Evolutionary conservation across 352 stramenopile species (phyloP).

Genomic region (Aphanomyces euteiches): DNA sequence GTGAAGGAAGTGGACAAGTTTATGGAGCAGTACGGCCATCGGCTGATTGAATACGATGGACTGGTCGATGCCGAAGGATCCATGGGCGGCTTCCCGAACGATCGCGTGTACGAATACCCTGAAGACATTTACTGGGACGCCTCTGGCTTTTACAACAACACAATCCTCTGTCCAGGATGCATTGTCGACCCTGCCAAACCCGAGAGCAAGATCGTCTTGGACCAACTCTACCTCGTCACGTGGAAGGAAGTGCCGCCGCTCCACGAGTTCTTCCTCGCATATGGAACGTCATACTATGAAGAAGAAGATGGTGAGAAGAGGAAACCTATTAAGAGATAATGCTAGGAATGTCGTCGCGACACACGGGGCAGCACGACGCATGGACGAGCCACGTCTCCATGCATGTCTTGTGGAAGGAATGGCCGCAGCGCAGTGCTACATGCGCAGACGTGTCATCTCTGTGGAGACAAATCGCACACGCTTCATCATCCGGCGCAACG

Average conservation of each 20-base stretch:
- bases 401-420: slow-evolving; percentile 64
- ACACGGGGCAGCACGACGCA: slow-evolving; percentile 70
- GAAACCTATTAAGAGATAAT: slow-evolving; percentile 20
- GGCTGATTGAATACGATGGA: slow-evolving; percentile 72
- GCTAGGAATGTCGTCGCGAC: slow-evolving; percentile 29
- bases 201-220: slow-evolving; percentile 69
- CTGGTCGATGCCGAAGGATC: slow-evolving; percentile 82
- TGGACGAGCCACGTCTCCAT: slow-evolving; percentile 64
- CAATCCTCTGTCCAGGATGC: slow-evolving; percentile 82
- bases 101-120: slow-evolving; percentile 84
- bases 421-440: slow-evolving; percentile 47
- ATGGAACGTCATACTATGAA: slow-evolving; percentile 86
- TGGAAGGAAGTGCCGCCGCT: slow-evolving; percentile 82
- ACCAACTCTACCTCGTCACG: slow-evolving; percentile 86
- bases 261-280: slow-evolving; percentile 85
- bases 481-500: no score
- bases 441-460: neutral
- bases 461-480: no score
- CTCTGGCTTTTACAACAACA: slow-evolving; percentile 87
- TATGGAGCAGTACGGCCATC: slow-evolving; percentile 82
- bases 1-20: slow-evolving; percentile 86
- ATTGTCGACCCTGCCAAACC: slow-evolving; percentile 78
- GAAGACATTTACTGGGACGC: slow-evolving; percentile 84
- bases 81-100: slow-evolving; percentile 78
- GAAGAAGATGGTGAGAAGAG: slow-evolving; percentile 41